Conservation (phyloP, 768 basidiomycete species). For the Hortiboletus flavorubellus region DNA sequence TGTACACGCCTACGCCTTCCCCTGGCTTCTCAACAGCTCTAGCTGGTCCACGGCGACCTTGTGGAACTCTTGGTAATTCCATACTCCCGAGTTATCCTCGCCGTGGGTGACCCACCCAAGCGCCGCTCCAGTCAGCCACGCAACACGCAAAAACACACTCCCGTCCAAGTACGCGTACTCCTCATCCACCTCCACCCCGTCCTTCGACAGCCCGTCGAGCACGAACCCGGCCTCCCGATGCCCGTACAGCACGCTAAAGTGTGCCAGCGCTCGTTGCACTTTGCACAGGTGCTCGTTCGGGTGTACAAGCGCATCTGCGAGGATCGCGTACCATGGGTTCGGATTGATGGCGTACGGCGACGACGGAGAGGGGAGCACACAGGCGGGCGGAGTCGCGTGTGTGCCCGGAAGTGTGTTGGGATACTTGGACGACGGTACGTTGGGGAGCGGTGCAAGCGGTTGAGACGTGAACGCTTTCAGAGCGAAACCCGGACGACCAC, state of each 20-base stretch:
- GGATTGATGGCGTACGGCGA: slow-evolving; percentile 38
- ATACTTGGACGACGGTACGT: slow-evolving; percentile 19
- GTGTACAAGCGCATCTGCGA: slow-evolving; percentile 51
- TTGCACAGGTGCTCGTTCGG: slow-evolving; percentile 57
- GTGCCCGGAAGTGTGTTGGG: slow-evolving; percentile 23
- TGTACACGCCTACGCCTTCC: slow-evolving; percentile 7
- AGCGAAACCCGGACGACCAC: slow-evolving; percentile 50
- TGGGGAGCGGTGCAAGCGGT: slow-evolving; percentile 23
- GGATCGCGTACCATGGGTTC: slow-evolving; percentile 58
- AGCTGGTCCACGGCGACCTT: slow-evolving; percentile 21
- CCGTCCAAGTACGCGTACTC: slow-evolving; percentile 54
- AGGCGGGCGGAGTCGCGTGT: slow-evolving; percentile 16
- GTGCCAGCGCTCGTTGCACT: slow-evolving; percentile 47
- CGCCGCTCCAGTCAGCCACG: slow-evolving; percentile 47
- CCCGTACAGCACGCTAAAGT: slow-evolving; percentile 46
- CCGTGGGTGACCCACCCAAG: slow-evolving; percentile 42
- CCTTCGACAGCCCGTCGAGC: slow-evolving; percentile 20
- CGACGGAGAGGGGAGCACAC: slow-evolving; percentile 30
- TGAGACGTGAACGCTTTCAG: slow-evolving; percentile 46
- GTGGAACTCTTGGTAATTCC: slow-evolving; percentile 32
- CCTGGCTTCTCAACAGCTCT: slow-evolving; percentile 21
- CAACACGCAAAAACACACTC: slow-evolving; percentile 57
- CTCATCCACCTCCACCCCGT: slow-evolving; percentile 37
- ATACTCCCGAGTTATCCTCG: slow-evolving; percentile 23
- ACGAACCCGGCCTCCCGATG: slow-evolving; percentile 35